These are phyloP conservation scores for Ceratocystis destructans DNA, from an alignment of 2,329 filamentous ascomycete species.

Conservation along the genomic window DNA sequence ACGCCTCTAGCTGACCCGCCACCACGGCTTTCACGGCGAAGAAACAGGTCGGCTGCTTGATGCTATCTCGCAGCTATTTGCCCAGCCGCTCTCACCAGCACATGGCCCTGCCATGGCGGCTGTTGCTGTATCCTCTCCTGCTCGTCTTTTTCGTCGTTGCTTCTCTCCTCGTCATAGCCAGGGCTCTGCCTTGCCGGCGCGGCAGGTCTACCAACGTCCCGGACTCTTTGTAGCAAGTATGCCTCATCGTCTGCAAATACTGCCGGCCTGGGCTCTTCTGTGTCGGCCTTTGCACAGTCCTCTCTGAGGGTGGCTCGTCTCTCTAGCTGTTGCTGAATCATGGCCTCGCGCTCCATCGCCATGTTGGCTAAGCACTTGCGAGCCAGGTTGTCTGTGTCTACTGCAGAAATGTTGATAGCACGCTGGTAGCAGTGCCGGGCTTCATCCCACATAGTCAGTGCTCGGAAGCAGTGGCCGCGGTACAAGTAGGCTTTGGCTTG, in stretches of 20 bases:
- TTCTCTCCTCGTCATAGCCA: neutral
- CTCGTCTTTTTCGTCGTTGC: neutral
- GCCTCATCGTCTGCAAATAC: slow-evolving; percentile 9
- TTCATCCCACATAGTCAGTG: slow-evolving; percentile 21
- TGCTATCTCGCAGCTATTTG: neutral
- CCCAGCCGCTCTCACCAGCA: neutral
- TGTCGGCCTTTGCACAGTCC: neutral
- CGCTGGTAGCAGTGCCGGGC: slow-evolving; percentile 22
- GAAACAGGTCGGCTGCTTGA: neutral
- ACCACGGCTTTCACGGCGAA: neutral
- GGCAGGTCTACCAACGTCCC: slow-evolving; percentile 10
- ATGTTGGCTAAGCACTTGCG: slow-evolving; percentile 15
- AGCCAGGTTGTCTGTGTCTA: slow-evolving; percentile 3
- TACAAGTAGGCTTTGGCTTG: slow-evolving; percentile 22
- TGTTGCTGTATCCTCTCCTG: slow-evolving; percentile 1
- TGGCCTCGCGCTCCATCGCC: slow-evolving; percentile 13
- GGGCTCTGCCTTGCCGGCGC: neutral
- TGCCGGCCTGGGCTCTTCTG: neutral
- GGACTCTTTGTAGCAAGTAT: slow-evolving; percentile 18
- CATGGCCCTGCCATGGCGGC: neutral
- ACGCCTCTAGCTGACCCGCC: neutral
- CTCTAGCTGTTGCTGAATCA: slow-evolving; percentile 9
- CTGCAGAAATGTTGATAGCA: slow-evolving; percentile 16
- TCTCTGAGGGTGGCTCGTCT: slow-evolving; percentile 9
- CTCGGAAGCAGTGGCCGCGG: slow-evolving; percentile 22